A percentile compares a stretch with the other conserved stretches of the same genome.
These are phyloP conservation scores for Neofusicoccum sp. DNA, from an alignment of 2,329 filamentous ascomycete species.

Conservation along the genomic window DNA sequence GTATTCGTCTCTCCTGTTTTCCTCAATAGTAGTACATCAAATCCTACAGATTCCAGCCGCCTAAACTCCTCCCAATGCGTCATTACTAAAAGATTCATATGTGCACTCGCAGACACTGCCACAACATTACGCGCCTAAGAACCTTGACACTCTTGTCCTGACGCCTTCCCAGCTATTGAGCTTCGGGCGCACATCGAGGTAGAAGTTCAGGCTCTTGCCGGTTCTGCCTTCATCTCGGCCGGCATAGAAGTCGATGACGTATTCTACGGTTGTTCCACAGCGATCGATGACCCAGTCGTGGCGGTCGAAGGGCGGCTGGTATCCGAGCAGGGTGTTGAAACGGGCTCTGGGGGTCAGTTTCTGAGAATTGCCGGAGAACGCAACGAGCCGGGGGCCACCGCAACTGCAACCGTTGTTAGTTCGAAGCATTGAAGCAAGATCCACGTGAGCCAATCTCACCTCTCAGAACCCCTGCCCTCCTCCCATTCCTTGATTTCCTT, in stretches of 20 bases:
- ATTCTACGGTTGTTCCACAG: slow-evolving; percentile 82
- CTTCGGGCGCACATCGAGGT: slow-evolving; percentile 64
- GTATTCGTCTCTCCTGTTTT: neutral
- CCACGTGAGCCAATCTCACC: slow-evolving; percentile 39
- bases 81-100: neutral
- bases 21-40: neutral
- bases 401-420: slow-evolving; percentile 48
- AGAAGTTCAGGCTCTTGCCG: slow-evolving; percentile 58
- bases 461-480: slow-evolving; percentile 57
- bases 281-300: slow-evolving; percentile 97
- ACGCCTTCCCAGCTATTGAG: slow-evolving; percentile 62
- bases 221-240: slow-evolving; percentile 55
- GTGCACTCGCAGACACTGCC: neutral
- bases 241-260: slow-evolving; percentile 97
- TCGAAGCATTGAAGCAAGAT: neutral
- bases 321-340: slow-evolving; percentile 81
- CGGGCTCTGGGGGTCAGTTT: slow-evolving; percentile 77
- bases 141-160: slow-evolving; percentile 53
- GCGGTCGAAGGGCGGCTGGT: slow-evolving; percentile 86
- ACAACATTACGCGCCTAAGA: slow-evolving; percentile 43
- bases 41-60: neutral
- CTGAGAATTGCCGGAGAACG: slow-evolving; percentile 68
- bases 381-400: slow-evolving; percentile 76
- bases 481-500: slow-evolving; percentile 90
- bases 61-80: slow-evolving; percentile 15